Evolutionary conservation across 1,139 yeast species (phyloP).

Genomic region (Candida smagusa): DNA sequence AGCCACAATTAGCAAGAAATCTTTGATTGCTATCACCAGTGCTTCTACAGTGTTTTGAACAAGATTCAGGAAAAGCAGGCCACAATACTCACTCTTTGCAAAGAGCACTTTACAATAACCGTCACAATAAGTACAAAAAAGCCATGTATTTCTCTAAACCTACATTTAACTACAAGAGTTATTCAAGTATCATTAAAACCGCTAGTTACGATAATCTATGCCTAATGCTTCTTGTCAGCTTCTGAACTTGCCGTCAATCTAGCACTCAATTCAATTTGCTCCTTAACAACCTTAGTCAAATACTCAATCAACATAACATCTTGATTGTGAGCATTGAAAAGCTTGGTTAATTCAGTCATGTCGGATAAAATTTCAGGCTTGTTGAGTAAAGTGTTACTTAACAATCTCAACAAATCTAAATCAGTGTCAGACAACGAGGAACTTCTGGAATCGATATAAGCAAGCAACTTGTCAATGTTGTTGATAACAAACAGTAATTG

Average conservation of each 20-base stretch:
- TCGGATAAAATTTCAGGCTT: conserved; percentile 59
- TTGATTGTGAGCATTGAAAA: conserved; percentile 72
- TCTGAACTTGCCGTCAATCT: conserved; percentile 54
- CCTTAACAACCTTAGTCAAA: conserved; percentile 79
- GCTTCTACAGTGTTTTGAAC: no score
- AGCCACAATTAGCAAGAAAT: no score
- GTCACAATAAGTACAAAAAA: no score
- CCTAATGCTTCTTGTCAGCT: conserved; percentile 15
- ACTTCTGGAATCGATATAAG: conserved; percentile 42
- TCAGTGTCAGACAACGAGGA: conserved; percentile 49
- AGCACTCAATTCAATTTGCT: conserved; percentile 79
- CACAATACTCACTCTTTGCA: no score
- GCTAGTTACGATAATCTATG: neutral
- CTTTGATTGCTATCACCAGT: no score
- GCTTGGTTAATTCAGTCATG: conserved; percentile 53
- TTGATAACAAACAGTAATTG: conserved; percentile 54
- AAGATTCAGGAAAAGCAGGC: no score
- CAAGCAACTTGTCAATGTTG: conserved; percentile 52
- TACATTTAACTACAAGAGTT: neutral
- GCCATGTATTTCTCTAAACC: neutral
- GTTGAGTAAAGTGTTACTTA: conserved; percentile 59
- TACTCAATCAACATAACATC: conserved; percentile 83
- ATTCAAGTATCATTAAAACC: neutral
- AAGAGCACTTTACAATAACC: no score
- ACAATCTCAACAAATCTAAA: conserved; percentile 59